Base-by-base conservation (phyloP, 371 early-diverging fungal genomes). In the Capillidium rhysosporum region DNA sequence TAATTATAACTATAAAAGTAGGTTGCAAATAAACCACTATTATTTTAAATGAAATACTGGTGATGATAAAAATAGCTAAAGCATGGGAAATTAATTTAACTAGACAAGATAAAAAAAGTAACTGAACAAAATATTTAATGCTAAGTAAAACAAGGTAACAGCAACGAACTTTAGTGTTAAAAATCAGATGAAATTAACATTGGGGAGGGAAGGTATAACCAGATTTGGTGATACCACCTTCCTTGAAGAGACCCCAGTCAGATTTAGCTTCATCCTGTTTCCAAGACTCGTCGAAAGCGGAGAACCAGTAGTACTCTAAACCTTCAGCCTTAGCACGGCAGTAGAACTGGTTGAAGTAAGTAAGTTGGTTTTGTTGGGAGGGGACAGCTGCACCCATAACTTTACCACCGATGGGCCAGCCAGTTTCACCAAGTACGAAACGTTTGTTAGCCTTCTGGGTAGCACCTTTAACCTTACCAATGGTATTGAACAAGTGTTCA, bases 341-440 rank as follows among this genome's bases (percentile, higher is more conserved):
- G 21, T 40, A 52, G 26, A 52, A 52, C 26, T 52, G 52, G 26
- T 52, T 52, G 21, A 52, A 52, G 52, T 18, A 52, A 2, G 21
- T n/a, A 23, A 40, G 12, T 25, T 52, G 52, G 41, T 55, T 55
- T 10, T 55, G 46, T 18, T 45, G 29, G 30, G 34, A 34, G 5
- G 55, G 55, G 24, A 55, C 21, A 26, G 55, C 55, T 12, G 14
- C 25, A 18, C 46, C 46, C 30, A 46, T 46, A 10, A 20, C 28
- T 16, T 46, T 28, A 20, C 55, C 55, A 14, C 47, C 46, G 31
- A 46, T 10, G n/a, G 55, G 55, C 55, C 55, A 55, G 10, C 55
- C 55, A 31, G 47, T 46, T 25, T 55, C 55, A n/a, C 55, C 55
- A 3, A 55, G 16, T 5, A 55, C 55, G 18, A 55, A 46, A 14